Conservation (phyloP, 345 rosid genomes). For the Aethionema arabicum region DNA sequence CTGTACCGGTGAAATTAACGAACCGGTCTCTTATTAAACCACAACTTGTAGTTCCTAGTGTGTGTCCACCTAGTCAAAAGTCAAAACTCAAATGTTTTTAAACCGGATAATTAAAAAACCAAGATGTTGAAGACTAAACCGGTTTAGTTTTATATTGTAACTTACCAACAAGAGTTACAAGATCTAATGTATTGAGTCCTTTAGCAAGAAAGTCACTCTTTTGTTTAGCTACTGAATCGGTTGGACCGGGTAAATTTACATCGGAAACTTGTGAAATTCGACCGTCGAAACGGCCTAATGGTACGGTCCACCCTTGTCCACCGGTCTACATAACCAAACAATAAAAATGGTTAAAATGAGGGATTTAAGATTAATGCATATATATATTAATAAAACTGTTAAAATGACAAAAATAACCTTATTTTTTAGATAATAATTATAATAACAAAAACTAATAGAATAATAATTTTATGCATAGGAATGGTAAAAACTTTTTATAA, state of each 20-base stretch:
- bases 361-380: no score
- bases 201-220: constrained; percentile 38
- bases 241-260: constrained; percentile 41
- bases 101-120: background rate
- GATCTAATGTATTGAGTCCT: constrained; percentile 44
- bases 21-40: constrained; percentile 37
- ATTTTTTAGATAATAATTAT: no score
- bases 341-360: background rate
- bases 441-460: background rate
- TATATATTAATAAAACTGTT: no score
- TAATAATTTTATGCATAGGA: background rate
- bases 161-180: constrained; percentile 51
- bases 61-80: constrained; percentile 45
- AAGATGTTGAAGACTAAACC: background rate
- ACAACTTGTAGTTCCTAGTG: constrained; percentile 50
- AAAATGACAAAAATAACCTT: no score
- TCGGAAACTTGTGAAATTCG: constrained; percentile 36
- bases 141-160: background rate
- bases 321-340: constrained; percentile 29
- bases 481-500: no score
- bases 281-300: constrained; percentile 40
- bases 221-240: constrained; percentile 36
- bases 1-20: constrained; percentile 40
- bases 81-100: background rate
- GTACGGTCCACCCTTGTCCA: constrained; percentile 35